phyloP scores from a whole-genome alignment of 2,329 filamentous ascomycete species.

The Aspergillus transmontanensis region DNA sequence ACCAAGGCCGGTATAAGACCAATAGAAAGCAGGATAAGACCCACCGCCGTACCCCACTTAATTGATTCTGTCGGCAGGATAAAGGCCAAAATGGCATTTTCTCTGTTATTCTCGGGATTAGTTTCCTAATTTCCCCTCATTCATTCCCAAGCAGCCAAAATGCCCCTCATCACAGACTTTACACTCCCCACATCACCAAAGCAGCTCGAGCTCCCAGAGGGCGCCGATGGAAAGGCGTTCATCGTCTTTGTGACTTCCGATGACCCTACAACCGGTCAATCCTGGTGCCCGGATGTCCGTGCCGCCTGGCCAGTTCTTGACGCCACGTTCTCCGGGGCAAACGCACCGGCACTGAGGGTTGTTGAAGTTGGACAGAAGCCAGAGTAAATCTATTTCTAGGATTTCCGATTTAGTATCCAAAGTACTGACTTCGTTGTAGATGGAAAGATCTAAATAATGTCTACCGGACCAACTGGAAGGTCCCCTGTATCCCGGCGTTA shows the following conservation, averaged over 20 bases:
- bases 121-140: background rate
- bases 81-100: background rate
- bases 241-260: conserved; percentile 42
- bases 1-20: no score
- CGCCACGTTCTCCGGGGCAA: conserved; percentile 30
- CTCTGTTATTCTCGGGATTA: background rate
- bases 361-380: conserved; percentile 39
- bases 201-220: conserved; percentile 30
- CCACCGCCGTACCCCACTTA: no score
- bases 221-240: conserved; percentile 29
- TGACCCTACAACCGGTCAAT: conserved; percentile 37
- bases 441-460: conserved; percentile 39
- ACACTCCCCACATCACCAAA: conserved; percentile 21
- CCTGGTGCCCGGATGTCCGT: conserved; percentile 47
- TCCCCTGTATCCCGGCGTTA: conserved; percentile 39
- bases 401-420: background rate
- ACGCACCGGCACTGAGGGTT: conserved; percentile 29
- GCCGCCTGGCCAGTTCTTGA: conserved; percentile 38
- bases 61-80: no score
- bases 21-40: no score
- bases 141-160: conserved; percentile 12
- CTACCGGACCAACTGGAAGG: conserved; percentile 39
- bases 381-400: conserved; percentile 30
- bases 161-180: conserved; percentile 32
- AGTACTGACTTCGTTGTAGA: conserved; percentile 21